These are phyloP conservation scores for Scedosporium apiospermum DNA, from an alignment of 2,329 filamentous ascomycete species.

Conservation along the genomic window DNA sequence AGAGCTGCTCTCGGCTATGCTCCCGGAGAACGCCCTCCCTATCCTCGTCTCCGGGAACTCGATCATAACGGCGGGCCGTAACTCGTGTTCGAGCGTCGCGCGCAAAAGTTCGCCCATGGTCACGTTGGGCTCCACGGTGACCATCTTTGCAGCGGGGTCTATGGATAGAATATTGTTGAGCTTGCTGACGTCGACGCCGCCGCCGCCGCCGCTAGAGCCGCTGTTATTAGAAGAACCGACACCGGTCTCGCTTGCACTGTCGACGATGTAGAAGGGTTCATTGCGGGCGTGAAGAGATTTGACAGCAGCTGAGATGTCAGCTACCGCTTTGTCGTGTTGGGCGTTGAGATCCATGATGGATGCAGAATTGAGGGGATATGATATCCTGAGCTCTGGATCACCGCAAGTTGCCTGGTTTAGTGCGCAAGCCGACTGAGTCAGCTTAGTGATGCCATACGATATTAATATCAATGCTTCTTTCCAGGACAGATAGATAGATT, in stretches of 20 bases:
- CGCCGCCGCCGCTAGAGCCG: slow-evolving; percentile 23
- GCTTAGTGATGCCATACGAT: background rate
- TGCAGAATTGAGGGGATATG: background rate
- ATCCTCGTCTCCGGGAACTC: slow-evolving; percentile 63
- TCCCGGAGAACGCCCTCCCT: slow-evolving; percentile 58
- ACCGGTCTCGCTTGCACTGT: slow-evolving; percentile 70
- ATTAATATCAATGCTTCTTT: too few species aligned
- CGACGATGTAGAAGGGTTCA: slow-evolving; percentile 61
- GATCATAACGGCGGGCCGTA: slow-evolving; percentile 59
- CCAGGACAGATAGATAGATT: too few species aligned
- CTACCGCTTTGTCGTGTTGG: slow-evolving; percentile 32
- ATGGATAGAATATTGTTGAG: slow-evolving; percentile 55
- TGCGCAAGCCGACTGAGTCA: background rate
- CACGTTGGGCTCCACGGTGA: slow-evolving; percentile 59
- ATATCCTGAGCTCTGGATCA: too few species aligned
- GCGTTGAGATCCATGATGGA: slow-evolving; percentile 12
- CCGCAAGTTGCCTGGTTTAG: too few species aligned
- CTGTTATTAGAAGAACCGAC: slow-evolving; percentile 40
- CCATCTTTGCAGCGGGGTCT: slow-evolving; percentile 41
- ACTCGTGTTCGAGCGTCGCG: slow-evolving; percentile 40
- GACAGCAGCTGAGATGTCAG: slow-evolving; percentile 30
- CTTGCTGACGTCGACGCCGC: slow-evolving; percentile 50
- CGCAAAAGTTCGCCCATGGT: slow-evolving; percentile 55
- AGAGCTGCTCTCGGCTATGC: slow-evolving; percentile 58
- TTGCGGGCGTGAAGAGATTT: slow-evolving; percentile 30